Base-by-base conservation (phyloP, 2,329 filamentous ascomycete genomes). In the Neonectria punicea region DNA sequence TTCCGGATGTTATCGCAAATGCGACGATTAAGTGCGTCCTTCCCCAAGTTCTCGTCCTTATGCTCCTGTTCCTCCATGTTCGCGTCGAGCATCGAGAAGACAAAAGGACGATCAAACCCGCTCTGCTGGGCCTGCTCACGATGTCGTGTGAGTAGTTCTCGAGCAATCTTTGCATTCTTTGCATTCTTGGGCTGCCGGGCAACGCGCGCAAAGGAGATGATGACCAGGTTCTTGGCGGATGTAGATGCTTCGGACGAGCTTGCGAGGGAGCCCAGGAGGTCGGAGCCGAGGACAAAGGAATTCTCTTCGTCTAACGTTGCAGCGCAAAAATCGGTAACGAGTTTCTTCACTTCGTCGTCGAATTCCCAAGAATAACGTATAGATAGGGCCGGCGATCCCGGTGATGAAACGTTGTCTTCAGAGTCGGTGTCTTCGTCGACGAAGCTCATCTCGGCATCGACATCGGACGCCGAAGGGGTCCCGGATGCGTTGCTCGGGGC, bases 301-400 rank as follows among this genome's bases (percentile, higher is more conserved):
- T 71, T 73, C 43, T 67, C 44, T n/a, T 73, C 71, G 46, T 75
- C 73, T 6, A 63, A 65, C 68, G 74, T 72, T 44, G 70, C 66
- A 28, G 66, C 66, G 28, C 65, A 71, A 49, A 75, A 75, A 61
- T 75, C 73, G 36, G 73, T 73, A 25, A 69, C 66, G 41, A 73
- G 69, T 58, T 73, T 74, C 44, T 51, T 69, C 8, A 44, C 53
- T n/a, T 69, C 63, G 10, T 64, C 61, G 18, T 43, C 28, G 13
- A 47, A 41, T 22, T 51, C 54, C 71, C 70, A 73, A 8, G 63
- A 60, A 28, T 70, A 71, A 39, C 32, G n/a, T 28, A 43, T 53
- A 13, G 14, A 14, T 7, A 30, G 5, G 5, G 8, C 16, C 7
- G 30, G 53, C 3, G 28, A 49, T 6, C 11, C 28, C 5, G 58